phyloP scores from a whole-genome alignment of 1,139 yeast species.

The Geotrichum citri-aurantii region DNA sequence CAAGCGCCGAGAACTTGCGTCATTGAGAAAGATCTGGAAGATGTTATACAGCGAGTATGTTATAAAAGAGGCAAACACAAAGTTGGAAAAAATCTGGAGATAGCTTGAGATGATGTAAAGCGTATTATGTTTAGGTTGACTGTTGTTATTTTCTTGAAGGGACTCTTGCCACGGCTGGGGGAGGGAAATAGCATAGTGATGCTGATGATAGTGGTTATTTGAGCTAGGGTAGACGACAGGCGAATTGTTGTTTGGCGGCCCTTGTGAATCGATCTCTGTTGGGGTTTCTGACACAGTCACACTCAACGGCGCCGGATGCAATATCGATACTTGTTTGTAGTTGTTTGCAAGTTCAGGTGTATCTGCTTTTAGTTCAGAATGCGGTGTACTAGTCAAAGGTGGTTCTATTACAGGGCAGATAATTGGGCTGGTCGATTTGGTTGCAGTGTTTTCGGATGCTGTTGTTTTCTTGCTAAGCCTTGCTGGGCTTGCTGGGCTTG shows the following conservation, averaged over 20 bases:
- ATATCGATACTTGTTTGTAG: neutral
- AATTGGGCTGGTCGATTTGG: neutral
- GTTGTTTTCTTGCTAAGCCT: neutral
- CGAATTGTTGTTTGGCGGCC: neutral
- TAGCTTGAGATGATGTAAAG: slow-evolving; percentile 16
- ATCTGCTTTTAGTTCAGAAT: neutral
- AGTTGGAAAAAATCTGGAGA: slow-evolving; percentile 16
- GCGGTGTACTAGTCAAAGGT: neutral
- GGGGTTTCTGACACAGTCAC: neutral
- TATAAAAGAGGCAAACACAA: slow-evolving; percentile 13
- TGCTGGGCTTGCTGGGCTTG: neutral
- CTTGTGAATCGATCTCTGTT: neutral
- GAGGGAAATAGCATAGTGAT: slow-evolving; percentile 9
- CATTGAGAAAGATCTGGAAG: slow-evolving; percentile 2
- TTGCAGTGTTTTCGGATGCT: neutral
- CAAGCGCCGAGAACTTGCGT: slow-evolving; percentile 2
- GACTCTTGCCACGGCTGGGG: slow-evolving; percentile 12
- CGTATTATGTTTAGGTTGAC: neutral
- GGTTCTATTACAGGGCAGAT: neutral
- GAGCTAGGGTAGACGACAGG: neutral
- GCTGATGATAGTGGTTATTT: slow-evolving; percentile 7
- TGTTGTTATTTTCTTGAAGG: neutral
- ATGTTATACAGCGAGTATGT: slow-evolving; percentile 6
- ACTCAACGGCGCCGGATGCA: neutral
- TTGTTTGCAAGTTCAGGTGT: neutral